Evolutionary conservation across 2,329 filamentous ascomycete species (phyloP).

Genomic region (Penicillium rolfsii): DNA sequence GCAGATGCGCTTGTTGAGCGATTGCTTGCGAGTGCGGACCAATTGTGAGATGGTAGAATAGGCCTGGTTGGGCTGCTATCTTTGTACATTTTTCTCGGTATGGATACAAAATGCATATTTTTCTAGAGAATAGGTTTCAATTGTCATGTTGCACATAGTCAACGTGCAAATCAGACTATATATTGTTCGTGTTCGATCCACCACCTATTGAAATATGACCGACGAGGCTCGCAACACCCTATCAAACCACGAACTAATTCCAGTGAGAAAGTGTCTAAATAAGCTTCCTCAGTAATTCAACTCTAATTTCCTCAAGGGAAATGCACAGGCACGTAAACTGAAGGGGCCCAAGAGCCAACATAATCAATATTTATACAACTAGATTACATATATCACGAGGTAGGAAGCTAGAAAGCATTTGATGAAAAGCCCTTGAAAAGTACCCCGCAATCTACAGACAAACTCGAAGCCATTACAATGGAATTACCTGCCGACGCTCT

Average conservation of each 20-base stretch:
- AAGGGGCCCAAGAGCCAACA: not conserved
- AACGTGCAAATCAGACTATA: not conserved
- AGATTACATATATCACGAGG: not conserved
- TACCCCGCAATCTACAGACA: slow-evolving; percentile 2
- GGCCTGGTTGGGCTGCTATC: not conserved
- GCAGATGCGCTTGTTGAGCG: slow-evolving; percentile 34
- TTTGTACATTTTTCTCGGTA: slow-evolving; percentile 7
- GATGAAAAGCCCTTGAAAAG: not conserved
- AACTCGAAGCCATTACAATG: slow-evolving; percentile 8
- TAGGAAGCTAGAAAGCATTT: not conserved
- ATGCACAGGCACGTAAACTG: not conserved
- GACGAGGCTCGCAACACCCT: not conserved
- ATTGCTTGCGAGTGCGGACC: slow-evolving; percentile 38
- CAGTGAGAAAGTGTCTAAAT: not conserved
- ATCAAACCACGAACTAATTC: not conserved
- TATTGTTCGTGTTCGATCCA: not conserved
- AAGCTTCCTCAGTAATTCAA: not conserved
- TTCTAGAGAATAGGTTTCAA: too few species aligned
- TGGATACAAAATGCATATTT: not conserved
- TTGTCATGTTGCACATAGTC: too few species aligned
- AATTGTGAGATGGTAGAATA: slow-evolving; percentile 29
- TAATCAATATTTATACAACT: not conserved
- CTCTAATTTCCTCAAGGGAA: not conserved
- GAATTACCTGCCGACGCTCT: slow-evolving; percentile 6
- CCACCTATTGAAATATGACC: not conserved